Evolutionary conservation across 148 eudicot species (phyloP), one percentile per base, ranked within the genome.

Genomic region (Camellia lanceoleosa): DNA sequence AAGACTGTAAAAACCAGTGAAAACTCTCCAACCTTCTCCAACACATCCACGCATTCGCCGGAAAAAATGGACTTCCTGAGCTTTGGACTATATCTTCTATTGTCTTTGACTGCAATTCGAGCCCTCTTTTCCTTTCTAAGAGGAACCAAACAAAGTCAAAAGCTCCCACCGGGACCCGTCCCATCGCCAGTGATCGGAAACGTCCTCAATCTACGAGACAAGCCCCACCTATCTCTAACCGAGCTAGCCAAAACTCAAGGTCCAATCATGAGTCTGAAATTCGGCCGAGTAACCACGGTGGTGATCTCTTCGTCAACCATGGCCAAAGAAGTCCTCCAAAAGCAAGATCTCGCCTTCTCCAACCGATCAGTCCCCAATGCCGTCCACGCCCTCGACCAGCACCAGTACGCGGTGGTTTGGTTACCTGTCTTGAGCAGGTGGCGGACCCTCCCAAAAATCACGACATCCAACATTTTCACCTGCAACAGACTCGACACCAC

Each of bases 271-370:
- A 43, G 76, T 15, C 12, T 79, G 5, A 66, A n/a, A 12, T 30
- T 79, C 2, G 82, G 82, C 42, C 10, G 11, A 15, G 1, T 59
- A 44, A 79, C 56, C n/a, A 71, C 82, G 30, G 82, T 79, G 12
- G 82, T 71, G 14, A 66, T 79, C 13, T 79, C 82, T 18, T 79
- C 82, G 18, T 16, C 69, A 18, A 3, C 56, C n/a, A 52, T 51
- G 49, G 82, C 82, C 7, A 79, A 44, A 64, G 68, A 70, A n/a
- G 69, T 79, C 46, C 70, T 79, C 12, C 76, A 58, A 41, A 79
- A 58, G 30, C 54, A 79, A 46, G 82, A 79, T 59, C 19, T 63
- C 5, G 23, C 75, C 12, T 79, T 79, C 59, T 46, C 70, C 42
- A 59, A 59, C 51, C 19, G 76, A 41, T 7, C 58, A 18, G n/a